Evolutionary conservation across 1,139 yeast species (phyloP), one percentile per base, ranked within the genome.

Genomic region (Debaryomyces coudertii): DNA sequence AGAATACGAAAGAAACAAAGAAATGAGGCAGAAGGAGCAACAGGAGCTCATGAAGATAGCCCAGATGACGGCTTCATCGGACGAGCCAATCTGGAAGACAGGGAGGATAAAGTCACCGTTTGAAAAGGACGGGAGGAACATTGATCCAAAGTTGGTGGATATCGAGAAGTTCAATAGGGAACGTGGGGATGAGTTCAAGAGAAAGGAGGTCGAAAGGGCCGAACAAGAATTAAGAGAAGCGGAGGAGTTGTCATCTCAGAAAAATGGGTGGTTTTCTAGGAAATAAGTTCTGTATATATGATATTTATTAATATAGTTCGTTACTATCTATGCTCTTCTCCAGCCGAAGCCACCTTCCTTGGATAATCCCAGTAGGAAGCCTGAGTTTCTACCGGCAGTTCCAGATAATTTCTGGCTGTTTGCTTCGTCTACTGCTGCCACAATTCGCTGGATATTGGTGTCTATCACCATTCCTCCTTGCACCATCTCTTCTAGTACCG

Each of bases 391-490:
- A 22, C 44, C 45, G 39, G 47, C 51, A 43, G 47, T 44, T 40
- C 29, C 45, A 28, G 43, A 31, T 40, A 51, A 56, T 50, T 75
- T 76, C 53, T 79, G 82, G 45, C 77, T 69, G 57, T 80, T 80
- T 36, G 84, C 83, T 34, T 76, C 82, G 58, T 80, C 85, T 8
- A 85, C 86, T 0, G 95, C 90, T n/a, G 75, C 75, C n/a, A 92
- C 97, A 33, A 93, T 90, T 52, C 88, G 80, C 34, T 72, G 65
- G 23, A 90, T 89, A 57, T 86, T 90, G 1, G 99, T 92, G 63
- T 93, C 99, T 33, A 95, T 89, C n/a, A 93, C 99, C 95, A 95
- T 86, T 0, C 99, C 99, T 24, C 98, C 99, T 62, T 93, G 99
- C 1, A 93, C 87, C 35, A 93, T 87, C 58, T 95, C 98, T 60